Conservation (phyloP, 2,329 filamentous ascomycete genomes). For the Aspergillus luchuensis region DNA sequence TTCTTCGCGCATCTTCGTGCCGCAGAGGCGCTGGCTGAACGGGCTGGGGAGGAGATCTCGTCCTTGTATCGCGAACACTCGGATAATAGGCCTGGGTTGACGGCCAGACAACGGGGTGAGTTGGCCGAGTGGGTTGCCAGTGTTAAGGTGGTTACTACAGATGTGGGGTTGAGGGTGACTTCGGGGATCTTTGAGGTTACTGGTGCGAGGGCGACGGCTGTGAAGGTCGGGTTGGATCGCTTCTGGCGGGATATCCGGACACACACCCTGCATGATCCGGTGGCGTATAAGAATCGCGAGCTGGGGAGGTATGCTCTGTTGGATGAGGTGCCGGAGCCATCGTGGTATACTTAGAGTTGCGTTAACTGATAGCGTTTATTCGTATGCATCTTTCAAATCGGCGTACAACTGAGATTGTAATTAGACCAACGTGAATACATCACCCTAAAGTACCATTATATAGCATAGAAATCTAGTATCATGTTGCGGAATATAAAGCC, state of each 20-base stretch:
- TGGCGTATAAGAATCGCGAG: constrained; percentile 68
- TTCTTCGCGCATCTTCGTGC: constrained; percentile 64
- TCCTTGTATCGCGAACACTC: constrained; percentile 50
- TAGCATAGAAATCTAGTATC: no score
- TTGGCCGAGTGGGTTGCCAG: constrained; percentile 65
- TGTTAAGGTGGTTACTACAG: constrained; percentile 64
- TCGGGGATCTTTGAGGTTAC: constrained; percentile 66
- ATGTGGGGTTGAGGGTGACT: constrained; percentile 61
- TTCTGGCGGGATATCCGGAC: constrained; percentile 69
- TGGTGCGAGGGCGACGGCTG: constrained; percentile 59
- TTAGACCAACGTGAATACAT: no score
- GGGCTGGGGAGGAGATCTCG: constrained; percentile 54
- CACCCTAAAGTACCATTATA: no score
- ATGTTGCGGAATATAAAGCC: no score
- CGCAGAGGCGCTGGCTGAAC: constrained; percentile 60
- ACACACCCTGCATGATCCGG: constrained; percentile 67
- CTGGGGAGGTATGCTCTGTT: constrained; percentile 60
- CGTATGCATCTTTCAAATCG: no score
- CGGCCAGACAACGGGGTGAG: constrained; percentile 58
- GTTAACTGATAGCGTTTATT: no score
- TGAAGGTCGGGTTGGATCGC: constrained; percentile 62
- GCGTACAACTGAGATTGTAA: no score
- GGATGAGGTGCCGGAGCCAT: constrained; percentile 59
- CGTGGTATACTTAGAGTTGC: constrained; percentile 59
- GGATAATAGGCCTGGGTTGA: constrained; percentile 47